phyloP scores from a whole-genome alignment of 345 rosid species.

The Brassica nigra region DNA sequence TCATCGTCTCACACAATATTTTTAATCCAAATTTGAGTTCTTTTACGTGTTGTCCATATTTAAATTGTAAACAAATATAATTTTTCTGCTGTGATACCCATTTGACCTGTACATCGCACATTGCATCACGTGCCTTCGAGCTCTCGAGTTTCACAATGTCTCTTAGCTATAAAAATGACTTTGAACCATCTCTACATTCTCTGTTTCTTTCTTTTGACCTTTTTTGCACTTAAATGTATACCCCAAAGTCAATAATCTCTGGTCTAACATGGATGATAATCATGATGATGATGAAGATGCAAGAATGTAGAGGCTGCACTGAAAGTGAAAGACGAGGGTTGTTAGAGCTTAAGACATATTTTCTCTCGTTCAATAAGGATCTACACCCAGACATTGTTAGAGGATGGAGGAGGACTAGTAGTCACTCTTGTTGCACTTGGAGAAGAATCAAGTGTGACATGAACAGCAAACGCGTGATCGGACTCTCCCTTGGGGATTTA shows the following conservation, averaged over 20 bases:
- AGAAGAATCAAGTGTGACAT: background rate
- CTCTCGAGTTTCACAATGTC: background rate
- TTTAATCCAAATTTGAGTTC: background rate
- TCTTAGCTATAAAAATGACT: background rate
- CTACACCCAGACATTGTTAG: background rate
- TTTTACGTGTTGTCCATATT: background rate
- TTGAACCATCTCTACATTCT: background rate
- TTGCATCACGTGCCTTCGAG: background rate
- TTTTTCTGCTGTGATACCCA: background rate
- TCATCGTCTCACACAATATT: background rate
- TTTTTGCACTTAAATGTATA: slow-evolving; percentile 1
- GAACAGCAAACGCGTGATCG: background rate
- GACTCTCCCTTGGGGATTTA: slow-evolving; percentile 17
- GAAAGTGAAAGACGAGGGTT: slow-evolving; percentile 35
- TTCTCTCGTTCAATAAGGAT: background rate
- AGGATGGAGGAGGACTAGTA: slow-evolving; percentile 17
- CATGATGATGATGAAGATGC: slow-evolving; percentile 11
- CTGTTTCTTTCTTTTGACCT: background rate
- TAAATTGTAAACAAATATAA: background rate
- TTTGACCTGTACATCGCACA: background rate
- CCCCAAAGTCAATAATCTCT: slow-evolving; percentile 8
- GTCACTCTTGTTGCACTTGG: slow-evolving; percentile 26
- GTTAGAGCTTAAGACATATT: slow-evolving; percentile 25
- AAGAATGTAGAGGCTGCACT: slow-evolving; percentile 21
- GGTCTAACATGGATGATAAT: slow-evolving; percentile 6